Base-by-base conservation (phyloP, 441 rosid genomes). In the Aquilaria agallochum region DNA sequence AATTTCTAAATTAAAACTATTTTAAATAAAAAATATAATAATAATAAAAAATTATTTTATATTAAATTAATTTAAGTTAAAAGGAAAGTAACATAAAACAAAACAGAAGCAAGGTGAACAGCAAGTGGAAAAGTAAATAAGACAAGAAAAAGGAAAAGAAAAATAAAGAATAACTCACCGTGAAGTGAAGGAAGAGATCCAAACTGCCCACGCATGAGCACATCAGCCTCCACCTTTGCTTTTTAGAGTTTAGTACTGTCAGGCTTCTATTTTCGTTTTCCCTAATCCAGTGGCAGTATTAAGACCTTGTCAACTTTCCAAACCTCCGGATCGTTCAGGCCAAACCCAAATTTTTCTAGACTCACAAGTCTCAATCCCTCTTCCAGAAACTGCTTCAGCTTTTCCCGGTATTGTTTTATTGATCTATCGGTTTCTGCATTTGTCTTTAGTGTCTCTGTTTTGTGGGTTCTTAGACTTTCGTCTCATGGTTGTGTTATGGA, bases 271-370 rank as follows among this genome's bases (percentile, higher is more conserved):
- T 36, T 3, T 36, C 4, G 5, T 1, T 7, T 36, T 36, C 42
- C 42, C 42, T 36, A 3, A 36, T 36, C 42, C 6, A 7, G 6
- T 36, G 42, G 42, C 7, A 36, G 42, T 36, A 4, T 36, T 36
- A 36, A 36, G 30, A 42, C 65, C 51, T 52, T 52, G 33, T 27
- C 47, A n/a, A 27, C 27, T 36, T 54, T 59, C 55, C 72, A 63
- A 40, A 48, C 50, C 51, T 60, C 67, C 71, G 58, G 66, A 57
- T 33, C 42, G 73, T 73, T 77, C 73, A 46, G 62, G 11, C 27
- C 15, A 56, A 64, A 64, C 64, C 47, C 50, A 50, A 63, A 4
- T 36, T 36, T 20, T 36, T 36, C 42, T 3, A 36, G 42, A 36
- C 4, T 0, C 42, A 1, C 42, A 36, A 53, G 44, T 40, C 60